Conservation (phyloP, 108 stramenopile species). For the Epithemia pelagica region DNA sequence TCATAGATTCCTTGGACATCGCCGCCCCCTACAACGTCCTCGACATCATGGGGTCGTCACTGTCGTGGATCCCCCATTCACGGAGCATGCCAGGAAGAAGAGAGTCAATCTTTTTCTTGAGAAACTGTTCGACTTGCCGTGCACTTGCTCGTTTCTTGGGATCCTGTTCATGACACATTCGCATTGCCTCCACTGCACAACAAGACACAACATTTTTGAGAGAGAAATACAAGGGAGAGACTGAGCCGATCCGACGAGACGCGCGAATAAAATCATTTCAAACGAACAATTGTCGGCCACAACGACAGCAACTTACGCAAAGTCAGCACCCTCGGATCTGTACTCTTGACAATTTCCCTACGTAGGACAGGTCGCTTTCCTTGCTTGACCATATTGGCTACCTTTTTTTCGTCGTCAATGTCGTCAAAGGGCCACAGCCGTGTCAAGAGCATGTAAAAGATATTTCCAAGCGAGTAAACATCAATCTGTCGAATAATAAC, state of each 20-base stretch:
- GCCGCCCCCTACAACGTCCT: too few species aligned
- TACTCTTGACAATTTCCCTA: background rate
- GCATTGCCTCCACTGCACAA: slow-evolving; percentile 26
- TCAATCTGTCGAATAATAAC: slow-evolving; percentile 22
- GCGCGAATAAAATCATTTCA: too few species aligned
- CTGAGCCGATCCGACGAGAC: background rate
- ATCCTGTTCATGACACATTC: slow-evolving; percentile 44
- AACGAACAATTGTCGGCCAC: too few species aligned
- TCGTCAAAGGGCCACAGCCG: slow-evolving; percentile 27
- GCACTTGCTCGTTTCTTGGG: slow-evolving; percentile 42
- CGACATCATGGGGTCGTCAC: too few species aligned
- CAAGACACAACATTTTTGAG: background rate
- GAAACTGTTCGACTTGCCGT: slow-evolving; percentile 20
- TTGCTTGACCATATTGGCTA: background rate
- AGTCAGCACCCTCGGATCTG: background rate
- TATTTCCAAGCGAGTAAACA: slow-evolving; percentile 47
- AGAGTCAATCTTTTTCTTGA: background rate
- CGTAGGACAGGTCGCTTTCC: background rate
- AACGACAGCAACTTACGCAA: background rate
- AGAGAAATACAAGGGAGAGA: background rate
- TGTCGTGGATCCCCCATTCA: too few species aligned
- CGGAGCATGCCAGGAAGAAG: background rate
- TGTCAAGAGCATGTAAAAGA: slow-evolving; percentile 35
- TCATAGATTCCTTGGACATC: too few species aligned
- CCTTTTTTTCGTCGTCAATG: slow-evolving; percentile 12